phyloP scores from a whole-genome alignment of 129 eudicot genomes.

The Helianthus tuberosus region DNA sequence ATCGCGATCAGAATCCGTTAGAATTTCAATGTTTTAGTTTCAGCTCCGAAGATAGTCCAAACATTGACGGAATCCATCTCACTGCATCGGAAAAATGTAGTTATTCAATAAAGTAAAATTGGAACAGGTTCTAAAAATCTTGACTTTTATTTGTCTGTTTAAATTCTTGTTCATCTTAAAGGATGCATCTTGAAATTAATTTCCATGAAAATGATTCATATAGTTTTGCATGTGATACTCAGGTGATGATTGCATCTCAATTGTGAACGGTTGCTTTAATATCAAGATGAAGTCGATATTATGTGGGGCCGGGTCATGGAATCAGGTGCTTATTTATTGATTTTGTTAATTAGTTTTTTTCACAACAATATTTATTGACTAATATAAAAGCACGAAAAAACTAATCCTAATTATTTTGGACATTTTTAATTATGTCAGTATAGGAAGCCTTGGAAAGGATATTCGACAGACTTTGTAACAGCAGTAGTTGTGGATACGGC shows the following conservation, averaged over 20 bases:
- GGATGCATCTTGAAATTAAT: conserved; percentile 1
- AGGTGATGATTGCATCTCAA: conserved; percentile 98
- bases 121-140: conserved; percentile 66
- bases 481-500: conserved; percentile 71
- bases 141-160: not conserved
- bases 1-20: conserved; percentile 67
- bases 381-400: conserved; percentile 1
- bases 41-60: conserved; percentile 98
- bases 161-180: conserved; percentile 3
- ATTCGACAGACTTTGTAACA: conserved; percentile 74
- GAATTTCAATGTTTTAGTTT: conserved; percentile 58
- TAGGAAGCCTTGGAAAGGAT: conserved; percentile 92
- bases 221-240: conserved; percentile 28
- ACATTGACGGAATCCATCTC: conserved; percentile 96
- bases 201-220: conserved; percentile 9
- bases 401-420: not conserved
- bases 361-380: not conserved
- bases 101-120: conserved; percentile 70
- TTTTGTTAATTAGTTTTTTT: not conserved
- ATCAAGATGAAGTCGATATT: conserved; percentile 86
- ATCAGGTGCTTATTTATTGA: conserved; percentile 57
- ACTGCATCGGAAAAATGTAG: conserved; percentile 71
- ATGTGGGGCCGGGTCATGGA: conserved; percentile 99
- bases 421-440: conserved; percentile 49
- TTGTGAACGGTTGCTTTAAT: conserved; percentile 77